Percentiles rank a stretch among this genome's conserved stretches.
Evolutionary conservation across 208 protist species (phyloP).

Genomic region (Trypanosoma platydactyli): DNA sequence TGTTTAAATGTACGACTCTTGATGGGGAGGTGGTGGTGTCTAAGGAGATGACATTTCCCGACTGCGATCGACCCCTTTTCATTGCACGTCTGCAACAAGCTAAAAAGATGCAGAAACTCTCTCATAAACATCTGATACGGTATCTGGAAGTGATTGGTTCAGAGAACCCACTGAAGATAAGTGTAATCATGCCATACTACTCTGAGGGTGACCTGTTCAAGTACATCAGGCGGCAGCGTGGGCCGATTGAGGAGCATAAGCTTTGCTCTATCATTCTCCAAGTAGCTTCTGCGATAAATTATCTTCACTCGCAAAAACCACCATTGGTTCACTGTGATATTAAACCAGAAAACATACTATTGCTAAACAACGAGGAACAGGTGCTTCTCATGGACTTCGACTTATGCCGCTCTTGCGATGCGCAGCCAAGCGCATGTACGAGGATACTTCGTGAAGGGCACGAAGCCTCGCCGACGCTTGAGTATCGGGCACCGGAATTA

Average conservation of each 20-base stretch:
- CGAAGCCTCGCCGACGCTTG: slow-evolving; percentile 54
- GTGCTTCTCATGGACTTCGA: slow-evolving; percentile 90
- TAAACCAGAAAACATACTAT: slow-evolving; percentile 89
- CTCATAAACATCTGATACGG: slow-evolving; percentile 78
- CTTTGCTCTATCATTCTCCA: slow-evolving; percentile 82
- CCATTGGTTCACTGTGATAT: slow-evolving; percentile 87
- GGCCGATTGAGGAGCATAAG: slow-evolving; percentile 59
- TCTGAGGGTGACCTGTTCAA: slow-evolving; percentile 69
- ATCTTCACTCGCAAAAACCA: slow-evolving; percentile 76
- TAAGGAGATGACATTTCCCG: slow-evolving; percentile 81
- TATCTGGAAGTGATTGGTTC: slow-evolving; percentile 75
- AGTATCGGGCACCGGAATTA: slow-evolving; percentile 77
- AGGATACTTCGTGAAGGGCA: slow-evolving; percentile 37
- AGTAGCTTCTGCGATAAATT: slow-evolving; percentile 70
- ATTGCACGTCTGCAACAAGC: slow-evolving; percentile 57
- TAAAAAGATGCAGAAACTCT: slow-evolving; percentile 64
- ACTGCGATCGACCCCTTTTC: slow-evolving; percentile 32
- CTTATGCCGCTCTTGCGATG: slow-evolving; percentile 60
- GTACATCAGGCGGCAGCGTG: slow-evolving; percentile 58
- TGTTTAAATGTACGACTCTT: slow-evolving; percentile 73
- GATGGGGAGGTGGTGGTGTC: slow-evolving; percentile 75
- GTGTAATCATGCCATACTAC: slow-evolving; percentile 87
- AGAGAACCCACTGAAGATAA: slow-evolving; percentile 52
- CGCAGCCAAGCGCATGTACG: slow-evolving; percentile 24
- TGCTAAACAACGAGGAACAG: slow-evolving; percentile 79